Percentiles rank a stretch among this genome's conserved stretches.
Evolutionary conservation across 192 early-diverging fungal genomes (phyloP).

Genomic region (Gamsiella multidivaricata): DNA sequence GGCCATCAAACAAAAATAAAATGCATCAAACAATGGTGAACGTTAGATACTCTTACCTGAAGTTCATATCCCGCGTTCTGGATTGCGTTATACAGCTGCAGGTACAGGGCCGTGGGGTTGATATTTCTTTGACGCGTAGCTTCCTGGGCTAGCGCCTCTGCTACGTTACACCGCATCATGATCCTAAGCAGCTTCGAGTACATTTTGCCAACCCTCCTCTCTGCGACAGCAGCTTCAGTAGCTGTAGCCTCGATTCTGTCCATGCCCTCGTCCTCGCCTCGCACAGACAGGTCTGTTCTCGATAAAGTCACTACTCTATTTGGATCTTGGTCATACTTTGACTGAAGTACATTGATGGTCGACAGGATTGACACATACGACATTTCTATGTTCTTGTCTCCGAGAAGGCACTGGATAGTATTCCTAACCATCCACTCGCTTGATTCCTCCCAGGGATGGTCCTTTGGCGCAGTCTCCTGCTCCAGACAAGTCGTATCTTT

Average conservation of each 20-base stretch:
- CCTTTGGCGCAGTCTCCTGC: too few species aligned
- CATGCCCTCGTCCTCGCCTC: too few species aligned
- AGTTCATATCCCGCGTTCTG: conserved; percentile 40
- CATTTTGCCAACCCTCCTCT: neutral
- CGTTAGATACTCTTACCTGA: conserved; percentile 30
- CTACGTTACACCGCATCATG: conserved; percentile 1
- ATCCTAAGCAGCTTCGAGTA: conserved; percentile 17
- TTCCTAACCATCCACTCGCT: neutral
- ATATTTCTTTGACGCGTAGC: conserved; percentile 12
- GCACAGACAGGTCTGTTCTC: too few species aligned
- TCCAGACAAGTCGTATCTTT: too few species aligned
- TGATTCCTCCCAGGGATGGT: conserved; percentile 4
- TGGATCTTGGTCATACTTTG: neutral
- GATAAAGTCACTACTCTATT: too few species aligned
- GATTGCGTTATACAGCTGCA: conserved; percentile 34
- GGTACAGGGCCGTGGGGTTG: conserved; percentile 14
- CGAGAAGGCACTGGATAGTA: conserved; percentile 26
- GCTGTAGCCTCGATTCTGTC: too few species aligned
- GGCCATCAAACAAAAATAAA: neutral
- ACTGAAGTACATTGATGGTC: conserved; percentile 13
- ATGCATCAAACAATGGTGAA: too few species aligned
- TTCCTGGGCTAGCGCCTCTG: conserved; percentile 6
- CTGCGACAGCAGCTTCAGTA: too few species aligned
- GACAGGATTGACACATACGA: conserved; percentile 42
- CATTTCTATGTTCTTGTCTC: conserved; percentile 22